phyloP scores from a whole-genome alignment of 805 yeast species.

The Candida golubevii region DNA sequence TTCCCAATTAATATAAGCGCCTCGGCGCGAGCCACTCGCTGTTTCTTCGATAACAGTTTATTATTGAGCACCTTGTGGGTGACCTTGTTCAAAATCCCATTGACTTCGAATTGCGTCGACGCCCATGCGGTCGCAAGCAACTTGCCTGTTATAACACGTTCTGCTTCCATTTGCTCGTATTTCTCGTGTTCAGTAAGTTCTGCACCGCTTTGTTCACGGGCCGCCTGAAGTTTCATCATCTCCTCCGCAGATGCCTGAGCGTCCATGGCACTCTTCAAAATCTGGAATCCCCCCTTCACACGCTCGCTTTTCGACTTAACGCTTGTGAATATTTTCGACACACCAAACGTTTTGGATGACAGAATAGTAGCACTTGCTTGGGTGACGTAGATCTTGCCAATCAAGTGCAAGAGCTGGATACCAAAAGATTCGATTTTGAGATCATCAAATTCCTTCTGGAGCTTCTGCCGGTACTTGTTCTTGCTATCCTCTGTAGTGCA shows the following conservation, averaged over 20 bases:
- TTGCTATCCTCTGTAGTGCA: conserved; percentile 64
- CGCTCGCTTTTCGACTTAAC: conserved; percentile 81
- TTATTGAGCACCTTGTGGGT: conserved; percentile 51
- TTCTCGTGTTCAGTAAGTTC: conserved; percentile 32
- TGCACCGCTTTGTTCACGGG: conserved; percentile 28
- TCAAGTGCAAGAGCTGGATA: conserved; percentile 73
- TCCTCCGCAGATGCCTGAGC: conserved; percentile 73
- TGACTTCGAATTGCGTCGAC: conserved; percentile 82
- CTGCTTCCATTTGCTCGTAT: conserved; percentile 58
- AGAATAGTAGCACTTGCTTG: conserved; percentile 72
- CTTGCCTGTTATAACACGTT: conserved; percentile 79
- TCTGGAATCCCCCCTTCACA: conserved; percentile 77
- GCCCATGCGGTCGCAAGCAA: conserved; percentile 94
- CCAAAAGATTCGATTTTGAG: conserved; percentile 96
- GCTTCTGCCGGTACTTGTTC: conserved; percentile 47
- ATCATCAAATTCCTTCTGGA: conserved; percentile 65
- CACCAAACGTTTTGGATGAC: conserved; percentile 79
- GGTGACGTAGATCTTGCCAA: conserved; percentile 72
- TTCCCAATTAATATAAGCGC: conserved; percentile 72
- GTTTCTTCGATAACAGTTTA: conserved; percentile 52
- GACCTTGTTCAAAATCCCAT: conserved; percentile 78
- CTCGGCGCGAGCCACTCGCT: conserved; percentile 70
- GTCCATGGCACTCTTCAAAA: conserved; percentile 79
- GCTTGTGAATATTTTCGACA: conserved; percentile 76
- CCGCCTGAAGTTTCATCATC: conserved; percentile 67